Evolutionary conservation across 75 land plant species (phyloP).

Genomic region (Pinus albicaulis): DNA sequence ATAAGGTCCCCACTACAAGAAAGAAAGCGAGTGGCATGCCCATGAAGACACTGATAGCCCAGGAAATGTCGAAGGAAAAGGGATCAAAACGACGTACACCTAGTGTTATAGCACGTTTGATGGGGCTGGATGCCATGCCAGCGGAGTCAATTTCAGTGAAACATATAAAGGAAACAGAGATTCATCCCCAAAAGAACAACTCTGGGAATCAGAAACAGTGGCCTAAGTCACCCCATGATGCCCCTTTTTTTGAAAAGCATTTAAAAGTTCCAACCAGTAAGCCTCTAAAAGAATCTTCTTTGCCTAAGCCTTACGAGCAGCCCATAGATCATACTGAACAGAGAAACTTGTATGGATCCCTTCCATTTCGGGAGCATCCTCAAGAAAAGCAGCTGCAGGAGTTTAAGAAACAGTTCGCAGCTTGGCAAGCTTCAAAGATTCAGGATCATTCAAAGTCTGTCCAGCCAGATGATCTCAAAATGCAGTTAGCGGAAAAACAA

Average conservation of each 20-base stretch:
- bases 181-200: constrained; percentile 19
- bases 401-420: constrained; percentile 89
- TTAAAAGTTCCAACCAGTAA: background rate
- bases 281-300: background rate
- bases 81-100: constrained; percentile 51
- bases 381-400: constrained; percentile 88
- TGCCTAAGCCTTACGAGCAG: background rate
- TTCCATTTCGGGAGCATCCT: constrained; percentile 73
- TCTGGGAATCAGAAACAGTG: constrained; percentile 13
- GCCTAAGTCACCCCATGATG: background rate
- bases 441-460: constrained; percentile 33
- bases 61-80: constrained; percentile 42
- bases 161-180: constrained; percentile 6
- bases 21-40: constrained; percentile 32
- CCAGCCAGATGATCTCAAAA: constrained; percentile 31
- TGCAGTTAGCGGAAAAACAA: constrained; percentile 23
- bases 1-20: constrained; percentile 13
- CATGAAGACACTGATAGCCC: constrained; percentile 66
- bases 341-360: constrained; percentile 7
- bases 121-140: constrained; percentile 86
- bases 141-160: constrained; percentile 23
- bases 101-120: constrained; percentile 92
- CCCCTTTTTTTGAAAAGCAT: background rate
- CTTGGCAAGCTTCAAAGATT: constrained; percentile 68
- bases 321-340: constrained; percentile 9